Evolutionary conservation across 2,329 filamentous ascomycete genomes (phyloP), one percentile per base, ranked within the genome.

Genomic region (Biscogniauxia mediterranea): DNA sequence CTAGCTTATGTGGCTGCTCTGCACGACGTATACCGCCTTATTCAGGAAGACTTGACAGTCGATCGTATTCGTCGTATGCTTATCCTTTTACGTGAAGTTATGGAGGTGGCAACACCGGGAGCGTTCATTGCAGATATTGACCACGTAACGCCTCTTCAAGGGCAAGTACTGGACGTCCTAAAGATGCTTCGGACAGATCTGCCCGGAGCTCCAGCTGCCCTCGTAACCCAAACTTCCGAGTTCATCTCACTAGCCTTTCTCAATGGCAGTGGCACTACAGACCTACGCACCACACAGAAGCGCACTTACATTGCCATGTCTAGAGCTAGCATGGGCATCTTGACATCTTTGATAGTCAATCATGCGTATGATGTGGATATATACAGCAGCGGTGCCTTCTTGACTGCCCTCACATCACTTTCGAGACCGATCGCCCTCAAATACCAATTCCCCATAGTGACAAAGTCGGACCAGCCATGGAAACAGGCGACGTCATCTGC

Each of bases 231-330:
- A 59, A 83, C 93, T 9, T 85, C 92, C 1, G 85, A 90, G 55
- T 87, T 96, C 61, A 83, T 87, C 8, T 83, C 85, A 2, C 79
- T 96, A 38, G 89, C 92, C 1, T 93, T 91, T 67, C 75, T 79
- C 0, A 70, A 75, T 28, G 75, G 72, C 15, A 71, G 64, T 62
- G 69, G 68, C 73, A 76, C 60, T 70, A 78, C 60, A 58, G 70
- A 62, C 21, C 75, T 63, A 59, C 77, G 65, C 59, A 74, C 73
- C 66, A 73, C 66, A 38, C 56, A 75, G 56, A 86, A 86, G 60
- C 90, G 92, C 6, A 96, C 92, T 0, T 98, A 93, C 71, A 87
- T 99, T 59, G 94, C 95, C 38, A 85, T 98, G 71, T 92, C 93
- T 1, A 96, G 95, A 74, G 85, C 86, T 20, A 87, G 89, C 61